A percentile compares a stretch with the other conserved stretches of the same genome.
Conservation (phyloP, 441 rosid species). For the Rhodomyrtus psidioides region DNA sequence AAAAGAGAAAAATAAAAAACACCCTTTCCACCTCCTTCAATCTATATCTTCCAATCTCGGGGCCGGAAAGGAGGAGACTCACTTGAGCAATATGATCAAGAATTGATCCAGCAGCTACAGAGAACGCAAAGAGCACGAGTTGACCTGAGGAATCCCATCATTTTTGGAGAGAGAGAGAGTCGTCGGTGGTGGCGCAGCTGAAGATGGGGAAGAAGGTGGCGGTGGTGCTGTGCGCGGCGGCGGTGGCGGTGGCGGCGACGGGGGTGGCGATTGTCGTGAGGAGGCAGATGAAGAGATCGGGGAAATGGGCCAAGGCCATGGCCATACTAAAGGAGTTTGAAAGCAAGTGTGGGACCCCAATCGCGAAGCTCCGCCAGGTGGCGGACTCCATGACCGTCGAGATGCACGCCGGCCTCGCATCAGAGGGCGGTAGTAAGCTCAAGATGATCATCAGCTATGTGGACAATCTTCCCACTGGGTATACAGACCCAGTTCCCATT, state of each 20-base stretch:
- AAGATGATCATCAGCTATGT: constrained; percentile 63
- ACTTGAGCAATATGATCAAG: neutral
- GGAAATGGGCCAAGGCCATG: constrained; percentile 39
- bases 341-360: constrained; percentile 45
- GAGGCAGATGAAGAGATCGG: constrained; percentile 34
- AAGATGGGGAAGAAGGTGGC: constrained; percentile 36
- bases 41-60: neutral
- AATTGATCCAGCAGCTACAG: neutral
- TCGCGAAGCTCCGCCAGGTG: constrained; percentile 31
- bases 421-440: constrained; percentile 61
- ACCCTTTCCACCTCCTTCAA: neutral
- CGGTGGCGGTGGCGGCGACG: constrained; percentile 19
- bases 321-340: constrained; percentile 49
- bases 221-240: constrained; percentile 26
- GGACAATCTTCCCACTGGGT: constrained; percentile 64
- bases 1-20: neutral
- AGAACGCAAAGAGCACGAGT: neutral
- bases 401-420: constrained; percentile 68
- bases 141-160: neutral
- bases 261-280: constrained; percentile 27
- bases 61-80: neutral
- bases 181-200: neutral
- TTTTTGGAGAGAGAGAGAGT: neutral
- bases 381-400: constrained; percentile 62
- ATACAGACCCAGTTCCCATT: neutral